Conservation (phyloP, 805 yeast species). For the Teunomyces kruisii region DNA sequence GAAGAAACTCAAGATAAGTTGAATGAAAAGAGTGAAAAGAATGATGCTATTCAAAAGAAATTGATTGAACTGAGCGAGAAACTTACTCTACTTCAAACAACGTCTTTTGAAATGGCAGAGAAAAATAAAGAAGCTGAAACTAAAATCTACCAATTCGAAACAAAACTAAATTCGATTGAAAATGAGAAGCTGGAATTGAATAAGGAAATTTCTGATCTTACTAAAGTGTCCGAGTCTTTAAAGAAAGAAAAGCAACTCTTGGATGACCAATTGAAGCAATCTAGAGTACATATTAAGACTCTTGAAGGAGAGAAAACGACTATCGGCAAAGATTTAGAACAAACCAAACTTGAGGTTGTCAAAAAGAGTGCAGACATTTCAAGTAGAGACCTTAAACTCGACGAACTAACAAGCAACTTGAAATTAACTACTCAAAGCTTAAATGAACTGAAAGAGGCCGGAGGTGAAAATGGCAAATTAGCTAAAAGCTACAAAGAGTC, state of each 20-base stretch:
- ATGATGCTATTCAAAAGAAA: not conserved
- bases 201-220: not conserved
- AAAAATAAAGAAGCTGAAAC: not conserved
- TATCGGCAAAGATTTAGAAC: not conserved
- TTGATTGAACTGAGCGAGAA: not conserved
- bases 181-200: not conserved
- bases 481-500: not conserved
- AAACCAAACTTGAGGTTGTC: not conserved
- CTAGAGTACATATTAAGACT: not conserved
- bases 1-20: not conserved
- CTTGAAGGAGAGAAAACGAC: conserved; percentile 4
- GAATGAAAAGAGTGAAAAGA: not conserved
- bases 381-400: not conserved
- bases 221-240: not conserved
- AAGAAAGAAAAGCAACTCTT: not conserved
- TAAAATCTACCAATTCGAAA: not conserved
- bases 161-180: not conserved
- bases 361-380: not conserved
- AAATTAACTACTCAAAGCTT: not conserved
- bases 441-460: not conserved
- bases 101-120: not conserved
- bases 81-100: not conserved
- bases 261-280: conserved; percentile 5
- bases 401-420: not conserved
- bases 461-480: not conserved